Percentiles rank a stretch among this genome's conserved stretches.
Evolutionary conservation across 352 stramenopile genomes (phyloP).

Genomic region (Aphanomyces stellatus): DNA sequence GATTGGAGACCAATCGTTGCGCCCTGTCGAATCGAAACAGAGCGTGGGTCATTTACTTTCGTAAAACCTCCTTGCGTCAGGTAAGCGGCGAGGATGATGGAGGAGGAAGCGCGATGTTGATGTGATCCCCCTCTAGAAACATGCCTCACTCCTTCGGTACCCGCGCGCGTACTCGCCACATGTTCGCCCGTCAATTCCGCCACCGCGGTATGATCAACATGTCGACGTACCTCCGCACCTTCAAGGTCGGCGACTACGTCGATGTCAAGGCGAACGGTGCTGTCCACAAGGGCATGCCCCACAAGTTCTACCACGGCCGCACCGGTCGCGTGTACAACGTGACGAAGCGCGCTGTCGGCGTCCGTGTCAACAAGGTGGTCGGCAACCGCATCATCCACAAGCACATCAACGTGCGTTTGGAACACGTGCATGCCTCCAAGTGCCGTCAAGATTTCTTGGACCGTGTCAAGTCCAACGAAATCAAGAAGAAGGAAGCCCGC

Average conservation of each 20-base stretch:
- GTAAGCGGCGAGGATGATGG: slow-evolving; percentile 7
- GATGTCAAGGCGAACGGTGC: slow-evolving; percentile 99
- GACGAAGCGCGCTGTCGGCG: slow-evolving; percentile 96
- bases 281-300: slow-evolving; percentile 99
- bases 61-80: slow-evolving; percentile 23
- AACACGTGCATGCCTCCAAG: slow-evolving; percentile 98
- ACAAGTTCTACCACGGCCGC: slow-evolving; percentile 99
- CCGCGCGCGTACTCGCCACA: slow-evolving; percentile 97
- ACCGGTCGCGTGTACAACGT: slow-evolving; percentile 99
- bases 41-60: slow-evolving; percentile 16
- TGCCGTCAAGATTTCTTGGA: slow-evolving; percentile 97
- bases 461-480: slow-evolving; percentile 98
- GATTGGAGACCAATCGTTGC: slow-evolving; percentile 18
- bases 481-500: slow-evolving; percentile 94
- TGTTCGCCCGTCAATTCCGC: slow-evolving; percentile 99
- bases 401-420: slow-evolving; percentile 99
- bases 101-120: background rate
- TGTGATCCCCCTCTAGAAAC: slow-evolving; percentile 9
- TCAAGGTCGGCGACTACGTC: slow-evolving; percentile 99
- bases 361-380: slow-evolving; percentile 99
- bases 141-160: slow-evolving; percentile 99
- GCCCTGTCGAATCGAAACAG: too few relatives aligned
- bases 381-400: slow-evolving; percentile 99
- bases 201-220: slow-evolving; percentile 94
- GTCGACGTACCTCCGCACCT: slow-evolving; percentile 96